These are phyloP conservation scores for Magnolia changhungtana DNA, from an alignment of 164 flowering plant genomes.

Conservation along the genomic window DNA sequence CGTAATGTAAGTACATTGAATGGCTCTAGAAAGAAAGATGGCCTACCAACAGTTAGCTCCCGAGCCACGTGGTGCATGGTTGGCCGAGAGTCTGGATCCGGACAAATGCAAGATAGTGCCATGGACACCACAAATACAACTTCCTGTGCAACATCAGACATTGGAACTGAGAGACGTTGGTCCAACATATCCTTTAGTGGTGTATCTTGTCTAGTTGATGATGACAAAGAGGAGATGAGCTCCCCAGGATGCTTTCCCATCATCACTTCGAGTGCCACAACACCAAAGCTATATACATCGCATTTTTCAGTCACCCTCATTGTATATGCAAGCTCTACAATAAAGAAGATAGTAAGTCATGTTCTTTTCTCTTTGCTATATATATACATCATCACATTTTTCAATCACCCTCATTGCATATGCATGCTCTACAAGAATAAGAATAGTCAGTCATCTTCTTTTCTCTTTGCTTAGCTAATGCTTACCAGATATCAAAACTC, in stretches of 20 bases:
- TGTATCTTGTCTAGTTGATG: not conserved
- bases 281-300: conserved; percentile 9
- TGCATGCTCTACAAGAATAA: conserved; percentile 1
- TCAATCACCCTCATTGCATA: not conserved
- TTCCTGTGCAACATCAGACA: not conserved
- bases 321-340: conserved; percentile 9
- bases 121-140: not conserved
- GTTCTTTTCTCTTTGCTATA: no score
- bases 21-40: not conserved
- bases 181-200: not conserved
- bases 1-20: not conserved
- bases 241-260: conserved; percentile 11
- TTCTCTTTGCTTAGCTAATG: no score
- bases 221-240: conserved; percentile 4
- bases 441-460: not conserved
- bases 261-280: not conserved
- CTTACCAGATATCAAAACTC: no score
- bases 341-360: not conserved
- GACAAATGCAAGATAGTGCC: not conserved
- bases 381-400: conserved; percentile 3
- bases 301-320: conserved; percentile 5
- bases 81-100: not conserved
- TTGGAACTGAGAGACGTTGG: conserved; percentile 6
- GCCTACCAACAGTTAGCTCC: not conserved
- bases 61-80: not conserved